phyloP scores from a whole-genome alignment of 2,329 filamentous ascomycete species.

The Botrytis fragariae region DNA sequence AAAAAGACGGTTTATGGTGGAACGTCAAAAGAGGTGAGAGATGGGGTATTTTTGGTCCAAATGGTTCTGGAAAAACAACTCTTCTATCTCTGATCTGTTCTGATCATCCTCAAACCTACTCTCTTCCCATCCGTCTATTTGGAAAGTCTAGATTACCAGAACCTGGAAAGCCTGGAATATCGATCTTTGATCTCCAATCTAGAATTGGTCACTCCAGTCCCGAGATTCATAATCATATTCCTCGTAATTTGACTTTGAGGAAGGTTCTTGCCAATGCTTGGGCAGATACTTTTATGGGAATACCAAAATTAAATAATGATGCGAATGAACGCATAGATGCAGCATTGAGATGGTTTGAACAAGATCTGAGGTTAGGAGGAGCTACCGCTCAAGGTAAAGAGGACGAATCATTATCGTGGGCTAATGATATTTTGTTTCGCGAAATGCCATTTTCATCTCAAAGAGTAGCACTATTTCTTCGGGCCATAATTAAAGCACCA shows the following conservation, averaged over 20 bases:
- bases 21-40: constrained; percentile 77
- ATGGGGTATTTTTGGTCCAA: constrained; percentile 91
- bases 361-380: constrained; percentile 60
- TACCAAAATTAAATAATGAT: constrained; percentile 59
- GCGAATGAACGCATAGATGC: constrained; percentile 63
- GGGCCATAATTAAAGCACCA: constrained; percentile 75
- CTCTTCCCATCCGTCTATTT: constrained; percentile 82
- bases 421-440: constrained; percentile 65
- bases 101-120: constrained; percentile 93
- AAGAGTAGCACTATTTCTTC: constrained; percentile 78
- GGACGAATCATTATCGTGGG: constrained; percentile 54
- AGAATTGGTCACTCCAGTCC: constrained; percentile 91
- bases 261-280: constrained; percentile 81
- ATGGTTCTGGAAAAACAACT: constrained; percentile 95
- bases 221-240: constrained; percentile 92
- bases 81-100: constrained; percentile 89
- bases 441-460: constrained; percentile 78
- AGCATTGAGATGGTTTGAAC: constrained; percentile 72
- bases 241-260: constrained; percentile 69
- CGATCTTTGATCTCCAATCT: constrained; percentile 87
- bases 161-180: constrained; percentile 65
- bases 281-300: constrained; percentile 79
- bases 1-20: constrained; percentile 70
- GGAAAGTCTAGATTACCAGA: constrained; percentile 76
- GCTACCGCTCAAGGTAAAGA: constrained; percentile 27